These are phyloP conservation scores for Byssochlamys sp. DNA, from an alignment of 2,329 filamentous ascomycete species.

Conservation along the genomic window DNA sequence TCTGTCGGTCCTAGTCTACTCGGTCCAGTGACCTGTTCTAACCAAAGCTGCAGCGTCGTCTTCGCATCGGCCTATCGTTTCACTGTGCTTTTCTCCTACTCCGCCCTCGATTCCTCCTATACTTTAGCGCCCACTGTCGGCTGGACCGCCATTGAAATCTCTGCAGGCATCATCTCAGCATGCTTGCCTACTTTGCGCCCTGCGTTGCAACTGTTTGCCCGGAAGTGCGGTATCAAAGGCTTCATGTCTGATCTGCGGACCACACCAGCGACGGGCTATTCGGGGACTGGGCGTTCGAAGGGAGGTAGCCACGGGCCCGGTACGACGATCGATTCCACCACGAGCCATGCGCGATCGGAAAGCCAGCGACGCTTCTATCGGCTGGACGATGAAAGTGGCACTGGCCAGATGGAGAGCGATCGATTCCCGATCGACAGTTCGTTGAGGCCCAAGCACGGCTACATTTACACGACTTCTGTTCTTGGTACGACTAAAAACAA, in stretches of 20 bases:
- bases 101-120: conserved; percentile 14
- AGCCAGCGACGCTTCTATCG: conserved; percentile 13
- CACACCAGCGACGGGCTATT: conserved; percentile 5
- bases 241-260: conserved; percentile 6
- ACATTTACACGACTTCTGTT: conserved; percentile 11
- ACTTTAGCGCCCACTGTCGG: conserved; percentile 19
- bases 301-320: not conserved
- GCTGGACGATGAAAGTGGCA: conserved; percentile 8
- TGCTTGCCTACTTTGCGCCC: conserved; percentile 18
- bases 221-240: conserved; percentile 10
- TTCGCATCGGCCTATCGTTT: conserved; percentile 19
- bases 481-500: conserved; percentile 1
- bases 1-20: not conserved
- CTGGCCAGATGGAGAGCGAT: conserved; percentile 1
- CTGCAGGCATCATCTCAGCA: conserved; percentile 19
- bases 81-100: conserved; percentile 18
- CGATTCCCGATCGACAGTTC: conserved; percentile 5
- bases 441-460: conserved; percentile 13
- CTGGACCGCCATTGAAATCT: conserved; percentile 22
- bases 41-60: conserved; percentile 12
- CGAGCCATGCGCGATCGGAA: not conserved
- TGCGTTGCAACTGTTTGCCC: conserved; percentile 12
- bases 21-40: not conserved
- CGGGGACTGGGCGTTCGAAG: conserved; percentile 2
- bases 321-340: not conserved